Evolutionary conservation across 192 early-diverging fungal species (phyloP), one percentile per base, ranked within the genome.

Genomic region (Lunasporangiospora selenospora): DNA sequence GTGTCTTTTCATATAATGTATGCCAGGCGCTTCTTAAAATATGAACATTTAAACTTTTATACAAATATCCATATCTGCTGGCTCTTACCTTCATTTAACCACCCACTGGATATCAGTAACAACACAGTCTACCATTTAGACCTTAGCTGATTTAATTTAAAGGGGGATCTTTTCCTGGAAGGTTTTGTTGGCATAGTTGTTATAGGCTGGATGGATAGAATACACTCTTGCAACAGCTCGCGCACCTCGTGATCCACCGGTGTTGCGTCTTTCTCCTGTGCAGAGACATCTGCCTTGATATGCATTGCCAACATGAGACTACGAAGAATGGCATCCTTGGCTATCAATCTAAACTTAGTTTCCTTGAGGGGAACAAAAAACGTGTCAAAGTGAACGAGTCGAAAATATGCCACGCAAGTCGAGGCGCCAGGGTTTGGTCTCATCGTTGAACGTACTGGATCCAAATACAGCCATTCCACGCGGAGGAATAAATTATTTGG

Each of bases 401-500:
- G 34, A 56, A 48, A 52, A 58, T 18, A 29, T 48, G 6, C 54
- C 64, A 37, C 32, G 45, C 36, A 50, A 66, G 58, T 66, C 64
- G 29, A 66, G 40, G 16, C 34, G 31, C 32, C 39, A 44, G 19
- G 58, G 32, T 32, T 66, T 66, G 37, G 55, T 52, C 19, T 50
- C 53, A 49, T 66, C 55, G 47, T 58, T 58, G 48, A 58, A 52
- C 18, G 55, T 58, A 8, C 16, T 12, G 33, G 46, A 61, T 38
- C 39, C 59, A 32, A 51, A 61, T 4, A 61, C 46, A 23, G 38
- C 39, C 48, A 61, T 18, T 18, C 59, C 47, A 21, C 38, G 47
- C 37, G 33, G 59, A 50, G 59, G 48, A 18, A 43, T 33, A 34
- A n/a, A n/a, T n/a, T n/a, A n/a, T n/a, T n/a, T n/a, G n/a, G n/a